Base-by-base conservation (phyloP, 306 rosid species). In the Acacia crassicarpa region DNA sequence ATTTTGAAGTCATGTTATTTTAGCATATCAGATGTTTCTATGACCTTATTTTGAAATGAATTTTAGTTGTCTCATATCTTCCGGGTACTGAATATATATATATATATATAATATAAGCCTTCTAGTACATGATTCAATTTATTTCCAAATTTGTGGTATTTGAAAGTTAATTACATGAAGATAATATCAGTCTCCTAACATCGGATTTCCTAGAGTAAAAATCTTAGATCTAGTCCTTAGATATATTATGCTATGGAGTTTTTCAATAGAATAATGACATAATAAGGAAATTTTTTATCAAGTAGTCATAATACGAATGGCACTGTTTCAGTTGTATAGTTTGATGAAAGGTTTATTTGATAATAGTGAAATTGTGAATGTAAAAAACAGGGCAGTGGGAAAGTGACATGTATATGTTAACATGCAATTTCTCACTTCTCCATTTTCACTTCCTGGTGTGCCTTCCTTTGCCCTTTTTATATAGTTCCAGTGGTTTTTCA, bases 1-100 rank as follows among this genome's bases (percentile, higher is more conserved):
- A 13, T 46, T 48, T 73, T 69, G 16, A 11, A 5, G 16, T 72
- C 2, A 51, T 63, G 69, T 2, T 69, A 35, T 35, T 30, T 75
- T 13, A 54, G 46, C 33, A 25, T 63, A 79, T 15, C 38, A 35
- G 10, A 45, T 23, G 8, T 54, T 53, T 51, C 67, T 67, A 45
- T 80, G 80, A 17, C 56, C 61, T 32, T 79, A 43, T 45, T 54
- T 63, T 56, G 72, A 53, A 25, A 61, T 44, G 14, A 35, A 67
- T 67, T 67, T 15, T 66, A 66, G 71, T 66, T 67, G 72, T 40
- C 35, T 70, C 74, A 2, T 69, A 43, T 43, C 12, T 69, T n/a
- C 33, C 11, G 4, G 33, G 20, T 41, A 8, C 32, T 41, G 33
- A 3, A 41, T 46, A 6, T 35, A 5, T 35, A 5, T 35, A 35